Evolutionary conservation across 331 rosid species (phyloP).

Genomic region (Quercus phellos): DNA sequence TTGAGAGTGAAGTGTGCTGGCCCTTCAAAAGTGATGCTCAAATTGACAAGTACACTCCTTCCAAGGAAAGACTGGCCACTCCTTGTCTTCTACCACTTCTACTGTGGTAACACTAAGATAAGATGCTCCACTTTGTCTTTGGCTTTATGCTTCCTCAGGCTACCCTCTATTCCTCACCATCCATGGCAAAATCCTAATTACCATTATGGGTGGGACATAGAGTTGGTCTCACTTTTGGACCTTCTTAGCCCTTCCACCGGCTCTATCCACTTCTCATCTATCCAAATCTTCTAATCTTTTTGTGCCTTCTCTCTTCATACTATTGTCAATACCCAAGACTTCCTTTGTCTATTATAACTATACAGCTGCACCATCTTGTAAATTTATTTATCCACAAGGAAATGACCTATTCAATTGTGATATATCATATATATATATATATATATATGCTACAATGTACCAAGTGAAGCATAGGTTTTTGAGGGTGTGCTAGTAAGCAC

Average conservation of each 20-base stretch:
- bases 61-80: conserved; percentile 29
- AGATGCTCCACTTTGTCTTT: conserved; percentile 44
- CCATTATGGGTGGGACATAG: conserved; percentile 25
- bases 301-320: background rate
- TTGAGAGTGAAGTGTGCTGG: conserved; percentile 57
- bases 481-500: too few relatives aligned
- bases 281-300: conserved; percentile 7
- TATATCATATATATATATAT: too few relatives aligned
- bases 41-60: conserved; percentile 35
- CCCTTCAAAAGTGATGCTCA: conserved; percentile 30
- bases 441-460: too few relatives aligned
- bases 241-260: conserved; percentile 25
- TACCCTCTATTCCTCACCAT: conserved; percentile 20
- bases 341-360: background rate
- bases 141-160: conserved; percentile 38
- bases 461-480: too few relatives aligned
- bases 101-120: background rate
- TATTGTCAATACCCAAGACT: background rate
- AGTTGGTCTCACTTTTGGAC: conserved; percentile 5
- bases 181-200: conserved; percentile 25
- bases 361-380: background rate
- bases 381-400: background rate
- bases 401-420: too few relatives aligned
- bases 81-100: conserved; percentile 29
- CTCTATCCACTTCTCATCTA: conserved; percentile 6